Evolutionary conservation across 2,329 filamentous ascomycete genomes (phyloP).

Genomic region (Aspergillus intermedius): DNA sequence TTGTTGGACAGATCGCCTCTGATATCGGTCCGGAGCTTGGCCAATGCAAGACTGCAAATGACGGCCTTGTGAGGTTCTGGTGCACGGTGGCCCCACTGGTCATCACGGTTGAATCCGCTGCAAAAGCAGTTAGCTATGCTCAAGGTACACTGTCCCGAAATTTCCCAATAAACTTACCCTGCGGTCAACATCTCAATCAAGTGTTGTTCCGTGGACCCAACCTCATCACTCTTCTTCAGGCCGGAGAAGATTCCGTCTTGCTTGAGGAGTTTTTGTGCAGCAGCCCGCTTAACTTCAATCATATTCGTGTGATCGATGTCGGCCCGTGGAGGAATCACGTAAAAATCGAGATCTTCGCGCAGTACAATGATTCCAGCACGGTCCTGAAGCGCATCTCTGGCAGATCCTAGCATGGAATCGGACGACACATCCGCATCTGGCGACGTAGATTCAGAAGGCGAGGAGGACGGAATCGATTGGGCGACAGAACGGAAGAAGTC

Average conservation of each 20-base stretch:
- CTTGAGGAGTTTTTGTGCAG: slow-evolving; percentile 73
- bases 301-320: slow-evolving; percentile 85
- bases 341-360: slow-evolving; percentile 94
- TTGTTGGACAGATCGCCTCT: slow-evolving; percentile 66
- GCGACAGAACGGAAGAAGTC: slow-evolving; percentile 96
- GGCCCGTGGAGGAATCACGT: slow-evolving; percentile 78
- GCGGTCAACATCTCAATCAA: slow-evolving; percentile 98
- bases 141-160: background rate
- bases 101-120: slow-evolving; percentile 94
- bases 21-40: slow-evolving; percentile 86
- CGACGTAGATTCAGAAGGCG: slow-evolving; percentile 58
- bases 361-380: slow-evolving; percentile 95
- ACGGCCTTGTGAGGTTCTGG: slow-evolving; percentile 97
- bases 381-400: slow-evolving; percentile 73
- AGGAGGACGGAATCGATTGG: slow-evolving; percentile 73
- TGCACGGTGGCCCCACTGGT: slow-evolving; percentile 93
- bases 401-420: slow-evolving; percentile 64
- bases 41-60: slow-evolving; percentile 91
- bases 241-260: slow-evolving; percentile 97
- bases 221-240: slow-evolving; percentile 87
- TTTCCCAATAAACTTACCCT: slow-evolving; percentile 57
- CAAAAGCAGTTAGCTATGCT: slow-evolving; percentile 10
- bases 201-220: slow-evolving; percentile 94
- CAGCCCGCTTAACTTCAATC: slow-evolving; percentile 92
- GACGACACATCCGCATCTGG: slow-evolving; percentile 57